Conservation (phyloP, 441 rosid genomes). For the Omphalea diandra region DNA sequence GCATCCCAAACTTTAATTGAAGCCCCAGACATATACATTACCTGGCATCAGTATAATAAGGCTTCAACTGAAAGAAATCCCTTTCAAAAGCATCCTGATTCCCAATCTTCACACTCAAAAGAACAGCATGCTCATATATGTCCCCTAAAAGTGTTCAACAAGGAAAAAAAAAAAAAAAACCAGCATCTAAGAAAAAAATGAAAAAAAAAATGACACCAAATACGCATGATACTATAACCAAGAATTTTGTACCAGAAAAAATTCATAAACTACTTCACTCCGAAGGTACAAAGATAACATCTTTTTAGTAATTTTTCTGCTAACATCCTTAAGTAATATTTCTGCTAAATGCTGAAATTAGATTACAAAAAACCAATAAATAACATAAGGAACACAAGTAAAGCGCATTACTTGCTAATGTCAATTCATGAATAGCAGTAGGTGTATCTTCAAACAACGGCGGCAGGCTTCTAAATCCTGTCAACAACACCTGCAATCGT, state of each 20-base stretch:
- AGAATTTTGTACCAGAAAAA: background rate
- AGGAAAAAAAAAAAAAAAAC: background rate
- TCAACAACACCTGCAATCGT: constrained; percentile 70
- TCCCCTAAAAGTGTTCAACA: constrained; percentile 57
- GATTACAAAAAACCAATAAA: too few relatives aligned
- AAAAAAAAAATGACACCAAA: background rate
- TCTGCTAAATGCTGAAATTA: too few relatives aligned
- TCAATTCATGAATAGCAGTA: constrained; percentile 60
- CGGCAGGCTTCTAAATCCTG: constrained; percentile 80
- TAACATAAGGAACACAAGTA: constrained; percentile 4
- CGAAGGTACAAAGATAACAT: background rate
- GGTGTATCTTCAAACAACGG: constrained; percentile 82
- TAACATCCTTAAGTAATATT: too few relatives aligned
- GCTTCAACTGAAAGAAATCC: constrained; percentile 95
- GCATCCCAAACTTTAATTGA: background rate
- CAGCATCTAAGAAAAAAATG: background rate
- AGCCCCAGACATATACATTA: constrained; percentile 23
- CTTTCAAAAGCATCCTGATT: constrained; percentile 97
- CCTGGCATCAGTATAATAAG: constrained; percentile 92
- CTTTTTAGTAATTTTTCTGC: background rate
- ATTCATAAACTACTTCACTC: background rate
- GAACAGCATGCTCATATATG: constrained; percentile 87
- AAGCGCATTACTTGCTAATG: constrained; percentile 62
- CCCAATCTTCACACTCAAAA: constrained; percentile 80
- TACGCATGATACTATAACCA: background rate